Base-by-base conservation (phyloP, 257 asterid genomes). In the Catharanthus roseus region DNA sequence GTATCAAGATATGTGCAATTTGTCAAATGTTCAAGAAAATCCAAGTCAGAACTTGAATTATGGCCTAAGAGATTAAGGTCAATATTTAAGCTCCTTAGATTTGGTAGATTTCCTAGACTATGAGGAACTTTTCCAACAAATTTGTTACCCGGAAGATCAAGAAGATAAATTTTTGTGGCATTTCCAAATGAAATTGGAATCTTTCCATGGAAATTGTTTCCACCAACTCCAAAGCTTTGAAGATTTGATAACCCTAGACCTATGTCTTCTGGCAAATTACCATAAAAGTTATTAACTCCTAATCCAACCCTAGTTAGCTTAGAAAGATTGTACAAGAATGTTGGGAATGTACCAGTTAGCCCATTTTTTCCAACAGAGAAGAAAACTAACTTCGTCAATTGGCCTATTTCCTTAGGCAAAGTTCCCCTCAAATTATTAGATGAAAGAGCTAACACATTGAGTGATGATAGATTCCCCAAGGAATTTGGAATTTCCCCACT, bases 401-500 rank as follows among this genome's bases (percentile, higher is more conserved):
- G 76, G 67, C 73, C 72, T 6, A 85, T 53, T 38, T 79, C 82
- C 50, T 75, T 77, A 0, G 89, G 83, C 26, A 82, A 68, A 56
- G 65, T 28, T 1, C 89, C 85, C 26, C 26, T 33, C 64, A 82
- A 68, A 51, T 73, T 69, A 36, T 85, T 82, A 0, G 15, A 3
- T 47, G 28, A 31, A 26, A 80, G 45, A 26, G 70, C 73, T 11
- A 82, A 70, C 7, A 44, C 1, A 3, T 15, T 13, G 38, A 82
- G 69, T 5, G 51, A 33, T 9, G 85, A 74, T 3, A 82, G 67
- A 31, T 84, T 85, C 23, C 82, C 86, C 6, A 85, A 18, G 10
- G 70, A 84, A 34, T 62, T 64, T 1, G 83, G 83, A 62, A 85
- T 79, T 3, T 61, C 42, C n/a, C 86, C 86, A 0, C 76, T 70